Percentiles rank a stretch among this genome's conserved stretches.
Conservation (phyloP, 129 eudicot genomes). For the Tagetes patula region DNA sequence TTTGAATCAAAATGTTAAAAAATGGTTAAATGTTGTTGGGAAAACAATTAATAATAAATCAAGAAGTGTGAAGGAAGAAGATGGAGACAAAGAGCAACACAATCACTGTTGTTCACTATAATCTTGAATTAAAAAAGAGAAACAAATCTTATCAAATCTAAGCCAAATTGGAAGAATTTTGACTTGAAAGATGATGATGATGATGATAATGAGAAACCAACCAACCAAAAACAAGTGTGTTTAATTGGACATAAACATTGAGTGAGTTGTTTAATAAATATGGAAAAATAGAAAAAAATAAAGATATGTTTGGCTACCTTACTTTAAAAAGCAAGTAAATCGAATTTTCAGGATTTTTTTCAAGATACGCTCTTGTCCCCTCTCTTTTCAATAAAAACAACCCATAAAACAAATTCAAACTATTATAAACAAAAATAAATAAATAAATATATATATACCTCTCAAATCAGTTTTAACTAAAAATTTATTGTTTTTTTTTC, state of each 20-base stretch:
- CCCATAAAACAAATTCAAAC: too few relatives aligned
- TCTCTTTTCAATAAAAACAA: constrained; percentile 29
- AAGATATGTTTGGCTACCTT: constrained; percentile 33
- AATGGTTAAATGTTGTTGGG: neutral
- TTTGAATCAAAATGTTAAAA: constrained; percentile 32
- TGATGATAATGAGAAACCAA: constrained; percentile 7
- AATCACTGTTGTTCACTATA: constrained; percentile 41
- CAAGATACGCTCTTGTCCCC: constrained; percentile 70
- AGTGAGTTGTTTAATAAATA: constrained; percentile 31
- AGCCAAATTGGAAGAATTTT: constrained; percentile 23
- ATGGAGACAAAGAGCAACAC: constrained; percentile 64
- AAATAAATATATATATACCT: too few relatives aligned
- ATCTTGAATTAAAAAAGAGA: constrained; percentile 26
- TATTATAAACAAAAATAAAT: too few relatives aligned
- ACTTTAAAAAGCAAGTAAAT: constrained; percentile 53
- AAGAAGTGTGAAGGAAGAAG: constrained; percentile 55
- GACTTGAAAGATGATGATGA: neutral
- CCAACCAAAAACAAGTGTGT: constrained; percentile 22
- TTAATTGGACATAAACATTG: neutral
- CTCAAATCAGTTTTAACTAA: too few relatives aligned
- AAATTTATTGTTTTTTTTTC: too few relatives aligned
- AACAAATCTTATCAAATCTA: constrained; percentile 26
- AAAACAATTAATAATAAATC: constrained; percentile 31
- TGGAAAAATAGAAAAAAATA: constrained; percentile 18
- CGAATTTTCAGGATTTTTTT: constrained; percentile 57